These are phyloP conservation scores for Trichosporon sp. DNA, from an alignment of 1,284 basidiomycete genomes.

Conservation along the genomic window DNA sequence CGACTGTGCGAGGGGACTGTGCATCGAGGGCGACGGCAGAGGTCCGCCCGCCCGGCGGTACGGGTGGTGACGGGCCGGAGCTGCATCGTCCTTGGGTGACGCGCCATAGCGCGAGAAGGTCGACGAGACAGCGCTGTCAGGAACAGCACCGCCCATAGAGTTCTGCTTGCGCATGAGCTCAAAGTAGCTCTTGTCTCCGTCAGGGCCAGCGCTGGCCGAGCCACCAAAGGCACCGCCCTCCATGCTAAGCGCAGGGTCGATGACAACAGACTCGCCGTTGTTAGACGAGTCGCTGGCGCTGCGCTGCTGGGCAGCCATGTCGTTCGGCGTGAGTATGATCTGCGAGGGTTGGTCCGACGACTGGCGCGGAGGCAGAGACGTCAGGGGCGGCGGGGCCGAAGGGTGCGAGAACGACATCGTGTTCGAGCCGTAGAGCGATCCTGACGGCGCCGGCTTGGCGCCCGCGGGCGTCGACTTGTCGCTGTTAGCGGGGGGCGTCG, in stretches of 20 bases:
- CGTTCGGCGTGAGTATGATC: slow-evolving; percentile 41
- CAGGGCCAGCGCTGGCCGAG: slow-evolving; percentile 1
- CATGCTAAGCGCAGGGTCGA: slow-evolving; percentile 20
- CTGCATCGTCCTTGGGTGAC: slow-evolving; percentile 19
- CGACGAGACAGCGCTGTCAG: slow-evolving; percentile 22
- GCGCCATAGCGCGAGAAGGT: slow-evolving; percentile 27
- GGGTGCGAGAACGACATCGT: slow-evolving; percentile 29
- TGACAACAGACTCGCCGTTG: slow-evolving; percentile 16
- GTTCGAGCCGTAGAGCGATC: slow-evolving; percentile 11
- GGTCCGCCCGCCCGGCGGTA: slow-evolving; percentile 24
- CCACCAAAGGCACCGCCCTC: background rate
- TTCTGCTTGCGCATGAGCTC: slow-evolving; percentile 13
- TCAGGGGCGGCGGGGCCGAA: slow-evolving; percentile 32
- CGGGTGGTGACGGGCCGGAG: slow-evolving; percentile 24
- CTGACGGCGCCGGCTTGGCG: background rate
- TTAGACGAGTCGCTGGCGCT: slow-evolving; percentile 4
- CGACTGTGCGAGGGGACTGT: slow-evolving; percentile 1
- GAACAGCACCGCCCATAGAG: slow-evolving; percentile 9
- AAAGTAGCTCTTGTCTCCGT: slow-evolving; percentile 16
- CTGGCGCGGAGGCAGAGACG: slow-evolving; percentile 31
- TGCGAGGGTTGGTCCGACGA: slow-evolving; percentile 31
- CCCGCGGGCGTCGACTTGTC: background rate
- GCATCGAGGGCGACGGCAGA: slow-evolving; percentile 22
- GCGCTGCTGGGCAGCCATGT: slow-evolving; percentile 23
- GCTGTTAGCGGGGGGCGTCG: slow-evolving; percentile 24